Base-by-base conservation (phyloP, 2,329 filamentous ascomycete genomes). In the Sclerotinia spermophila region DNA sequence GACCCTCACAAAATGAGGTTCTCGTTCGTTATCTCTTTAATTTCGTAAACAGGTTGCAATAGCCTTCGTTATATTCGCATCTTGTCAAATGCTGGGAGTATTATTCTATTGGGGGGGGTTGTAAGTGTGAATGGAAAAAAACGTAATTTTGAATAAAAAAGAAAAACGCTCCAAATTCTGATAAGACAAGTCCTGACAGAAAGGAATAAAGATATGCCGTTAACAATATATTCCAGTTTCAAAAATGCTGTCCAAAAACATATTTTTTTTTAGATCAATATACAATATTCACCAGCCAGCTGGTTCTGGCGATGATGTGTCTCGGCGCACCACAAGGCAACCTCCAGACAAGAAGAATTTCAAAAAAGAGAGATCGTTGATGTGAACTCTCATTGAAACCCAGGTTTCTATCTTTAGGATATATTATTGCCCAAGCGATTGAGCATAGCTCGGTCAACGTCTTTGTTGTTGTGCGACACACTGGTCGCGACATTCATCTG, bases 401-500 rank as follows among this genome's bases (percentile, higher is more conserved):
- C n/a, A 27, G 13, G 27, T 30, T 7, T 13, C 17, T 15, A 24
- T 27, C 13, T 53, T 51, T 27, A 64, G 19, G 21, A 27, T 38
- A 13, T 48, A 24, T 19, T n/a, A 15, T 75, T 77, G 42, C 75
- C 76, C 33, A 79, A 73, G 17, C 77, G 74, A 51, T 73, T 75
- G 48, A 79, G 72, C 78, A 80, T 80, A 58, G 71, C 75, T 65
- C 76, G 72, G 68, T 80, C 78, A 59, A 79, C 77, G 62, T 78
- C 77, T 6, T 73, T 74, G 65, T n/a, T 75, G 75, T 72, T 76
- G 68, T 56, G 74, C 64, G 77, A 78, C 77, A 80, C 78, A 51
- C 79, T 78, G 60, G 73, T 79, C 13, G 77, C 76, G 19, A 80
- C 68, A 56, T 75, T 75, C 79, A 80, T 80, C 2, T 77, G 78